Percentiles rank a stretch among this genome's conserved stretches.
Evolutionary conservation across 2,329 filamentous ascomycete species (phyloP).

Genomic region (Diaporthe sp.): DNA sequence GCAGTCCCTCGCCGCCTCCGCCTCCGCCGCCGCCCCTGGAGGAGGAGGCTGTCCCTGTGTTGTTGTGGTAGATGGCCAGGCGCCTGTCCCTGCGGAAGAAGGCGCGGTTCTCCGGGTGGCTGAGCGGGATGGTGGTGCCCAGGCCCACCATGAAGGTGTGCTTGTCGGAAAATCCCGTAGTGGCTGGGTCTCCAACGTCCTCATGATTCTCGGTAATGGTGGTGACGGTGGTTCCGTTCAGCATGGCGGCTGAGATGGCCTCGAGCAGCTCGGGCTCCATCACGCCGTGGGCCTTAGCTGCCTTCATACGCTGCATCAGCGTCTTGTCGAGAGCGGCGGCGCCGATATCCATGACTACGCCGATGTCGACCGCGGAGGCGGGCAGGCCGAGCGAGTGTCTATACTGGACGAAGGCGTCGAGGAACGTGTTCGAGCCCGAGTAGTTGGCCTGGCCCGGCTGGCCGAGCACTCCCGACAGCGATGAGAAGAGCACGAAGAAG

Average conservation of each 20-base stretch:
- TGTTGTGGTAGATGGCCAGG: slow-evolving; percentile 32
- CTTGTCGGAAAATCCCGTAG: no score
- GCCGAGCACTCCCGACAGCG: background rate
- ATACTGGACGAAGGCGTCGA: slow-evolving; percentile 54
- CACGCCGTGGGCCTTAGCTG: slow-evolving; percentile 33
- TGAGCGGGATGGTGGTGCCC: background rate
- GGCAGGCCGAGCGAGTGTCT: slow-evolving; percentile 50
- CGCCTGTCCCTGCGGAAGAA: slow-evolving; percentile 22
- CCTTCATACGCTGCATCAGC: background rate
- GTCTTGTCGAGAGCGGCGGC: slow-evolving; percentile 46
- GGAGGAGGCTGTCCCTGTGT: slow-evolving; percentile 51
- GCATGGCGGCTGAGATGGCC: slow-evolving; percentile 40
- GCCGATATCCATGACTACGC: slow-evolving; percentile 62
- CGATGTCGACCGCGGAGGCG: slow-evolving; percentile 63
- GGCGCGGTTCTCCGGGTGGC: slow-evolving; percentile 5
- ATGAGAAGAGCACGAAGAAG: slow-evolving; percentile 24
- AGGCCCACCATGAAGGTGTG: slow-evolving; percentile 1
- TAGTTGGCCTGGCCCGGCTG: slow-evolving; percentile 63
- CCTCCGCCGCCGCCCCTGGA: background rate
- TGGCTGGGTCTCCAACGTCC: no score
- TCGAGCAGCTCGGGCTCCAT: slow-evolving; percentile 44
- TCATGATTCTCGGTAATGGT: background rate
- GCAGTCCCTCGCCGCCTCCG: background rate
- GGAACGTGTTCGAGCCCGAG: slow-evolving; percentile 55
- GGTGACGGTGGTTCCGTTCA: no score